Evolutionary conservation across 2,329 filamentous ascomycete species (phyloP).

Genomic region (Fusarium ramigenum): DNA sequence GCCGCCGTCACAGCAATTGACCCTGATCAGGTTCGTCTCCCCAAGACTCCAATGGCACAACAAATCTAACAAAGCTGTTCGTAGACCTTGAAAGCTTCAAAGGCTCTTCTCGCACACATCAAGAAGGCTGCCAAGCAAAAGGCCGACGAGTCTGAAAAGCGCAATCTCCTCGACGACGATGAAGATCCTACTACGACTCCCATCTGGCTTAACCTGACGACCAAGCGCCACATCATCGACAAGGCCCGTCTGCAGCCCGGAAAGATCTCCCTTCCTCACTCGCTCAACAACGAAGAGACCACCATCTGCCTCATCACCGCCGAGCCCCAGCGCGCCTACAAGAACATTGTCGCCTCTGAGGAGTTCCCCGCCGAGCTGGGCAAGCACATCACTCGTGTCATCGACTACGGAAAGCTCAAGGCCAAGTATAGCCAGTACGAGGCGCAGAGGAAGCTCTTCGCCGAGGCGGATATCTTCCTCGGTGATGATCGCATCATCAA

Average conservation of each 20-base stretch:
- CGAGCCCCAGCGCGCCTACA: constrained; percentile 83
- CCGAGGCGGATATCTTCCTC: constrained; percentile 92
- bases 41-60: not conserved
- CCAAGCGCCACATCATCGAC: constrained; percentile 74
- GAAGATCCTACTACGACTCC: constrained; percentile 58
- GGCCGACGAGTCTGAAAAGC: constrained; percentile 59
- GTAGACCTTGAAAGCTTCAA: constrained; percentile 70
- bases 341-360: constrained; percentile 82
- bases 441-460: constrained; percentile 80
- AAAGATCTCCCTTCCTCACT: constrained; percentile 82
- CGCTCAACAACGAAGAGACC: constrained; percentile 72
- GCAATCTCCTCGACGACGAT: constrained; percentile 63
- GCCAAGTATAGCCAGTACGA: constrained; percentile 91
- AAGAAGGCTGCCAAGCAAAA: constrained; percentile 63
- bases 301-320: constrained; percentile 90
- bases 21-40: constrained; percentile 52
- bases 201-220: constrained; percentile 70
- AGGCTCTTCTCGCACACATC: constrained; percentile 70
- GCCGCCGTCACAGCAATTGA: constrained; percentile 49
- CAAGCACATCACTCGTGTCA: constrained; percentile 76
- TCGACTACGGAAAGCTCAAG: constrained; percentile 82
- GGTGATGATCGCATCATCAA: constrained; percentile 87
- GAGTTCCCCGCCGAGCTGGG: constrained; percentile 74
- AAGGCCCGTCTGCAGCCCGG: constrained; percentile 82
- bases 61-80: constrained; percentile 8